Base-by-base conservation (phyloP, 177 flowering plant species). In the Telopea speciosissima region DNA sequence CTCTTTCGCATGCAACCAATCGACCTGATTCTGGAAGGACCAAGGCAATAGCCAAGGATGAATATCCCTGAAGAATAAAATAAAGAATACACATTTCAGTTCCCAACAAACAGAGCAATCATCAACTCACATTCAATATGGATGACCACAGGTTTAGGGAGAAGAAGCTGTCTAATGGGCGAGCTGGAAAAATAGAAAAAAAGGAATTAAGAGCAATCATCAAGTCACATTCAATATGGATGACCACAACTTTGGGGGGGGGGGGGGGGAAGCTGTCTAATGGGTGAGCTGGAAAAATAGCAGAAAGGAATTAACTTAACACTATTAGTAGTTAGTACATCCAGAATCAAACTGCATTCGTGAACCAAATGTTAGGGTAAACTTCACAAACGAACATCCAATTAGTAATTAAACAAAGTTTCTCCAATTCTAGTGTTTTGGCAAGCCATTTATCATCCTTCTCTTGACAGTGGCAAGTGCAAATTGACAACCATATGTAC, bases 1-100 rank as follows among this genome's bases (percentile, higher is more conserved):
- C 97, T 78, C 95, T 92, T 81, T 92, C 98, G 76, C 95, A 92
- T 31, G 97, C 97, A 75, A 92, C 89, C 71, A 94, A 79, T 68
- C 71, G 77, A 72, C 97, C 97, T 62, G 89, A 82, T 76, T 90
- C 91, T 28, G 97, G 95, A 7, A 94, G 84, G 68, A 82, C 97
- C 44, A 94, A 74, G 25, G 98, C 98, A 83, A 92, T 63, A 24
- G 97, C 97, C 78, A 94, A 81, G 12, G 97, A 93, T 7, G 98
- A 94, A 79, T 94, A 94, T 67, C 98, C 98, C 97, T 90, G 81
- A 44, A 68, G 76, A 74, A 67, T 7, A 13, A 36, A 25, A 14
- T 26, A 21, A 68, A 11, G 11, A 62, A 70, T 44, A 21, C 1
- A 56, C 8, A 49, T 49, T 49, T 36, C 40, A 36, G 40, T 36